Evolutionary conservation across 1,139 yeast genomes (phyloP), one percentile per base, ranked within the genome.

Genomic region (Candida sp.): DNA sequence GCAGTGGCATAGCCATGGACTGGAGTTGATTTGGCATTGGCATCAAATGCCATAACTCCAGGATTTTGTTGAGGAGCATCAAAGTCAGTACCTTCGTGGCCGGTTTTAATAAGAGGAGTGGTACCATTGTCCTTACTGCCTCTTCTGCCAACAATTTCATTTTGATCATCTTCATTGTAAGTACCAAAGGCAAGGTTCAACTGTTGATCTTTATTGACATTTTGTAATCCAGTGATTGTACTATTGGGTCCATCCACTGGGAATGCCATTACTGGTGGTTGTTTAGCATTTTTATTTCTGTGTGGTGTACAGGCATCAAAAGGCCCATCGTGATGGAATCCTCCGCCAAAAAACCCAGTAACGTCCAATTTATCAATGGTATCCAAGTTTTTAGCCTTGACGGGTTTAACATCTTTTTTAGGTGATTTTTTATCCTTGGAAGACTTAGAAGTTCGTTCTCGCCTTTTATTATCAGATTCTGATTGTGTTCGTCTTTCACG

Each of bases 321-420:
- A 15, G 99, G 99, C 11, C 99, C 99, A 65, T 93, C 99, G 63
- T 93, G 99, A 64, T 93, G 99, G 75, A 93, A 93, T 1, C 93
- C 88, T 36, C 88, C 84, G n/a, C 97, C 97, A 61, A 87, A 91
- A 51, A 93, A 76, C 1, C 96, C 98, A 5, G 98, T 90, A 33
- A 91, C 98, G 62, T 93, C 99, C 53, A 93, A 74, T 64, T 87
- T 87, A 68, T 93, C 99, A 55, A 93, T 93, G 4, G 96, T 88
- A 60, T 93, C 99, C 51, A 93, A 79, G 52, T 82, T 81, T 54
- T 82, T 81, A 22, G 77, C 63, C 57, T 77, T 74, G 35, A 66
- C 68, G 1, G 74, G 66, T 48, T 68, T 75, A 44, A 71, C 66
- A 46, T 72, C 64, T 49, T 69, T 70, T 49, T 64, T 65, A 21